phyloP scores from a whole-genome alignment of 305 asterid species.

The Solanum hybrid region DNA sequence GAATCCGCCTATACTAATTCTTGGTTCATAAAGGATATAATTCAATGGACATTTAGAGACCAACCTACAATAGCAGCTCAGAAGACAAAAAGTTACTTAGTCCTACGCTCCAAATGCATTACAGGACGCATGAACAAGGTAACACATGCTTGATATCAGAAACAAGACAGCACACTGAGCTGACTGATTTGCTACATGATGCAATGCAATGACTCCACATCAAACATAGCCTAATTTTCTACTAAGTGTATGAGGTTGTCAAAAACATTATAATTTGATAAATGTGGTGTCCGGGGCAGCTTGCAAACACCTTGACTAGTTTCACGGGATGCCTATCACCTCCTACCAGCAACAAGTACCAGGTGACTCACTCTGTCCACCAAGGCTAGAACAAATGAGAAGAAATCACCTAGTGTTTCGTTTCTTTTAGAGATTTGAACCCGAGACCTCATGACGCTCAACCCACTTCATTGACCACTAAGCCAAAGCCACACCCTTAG shows the following conservation, averaged over 20 bases:
- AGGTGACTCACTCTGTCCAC: background rate
- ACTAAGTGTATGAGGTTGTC: background rate
- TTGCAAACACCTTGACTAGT: background rate
- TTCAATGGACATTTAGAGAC: constrained; percentile 34
- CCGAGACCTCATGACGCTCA: background rate
- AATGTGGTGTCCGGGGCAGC: background rate
- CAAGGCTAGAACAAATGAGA: background rate
- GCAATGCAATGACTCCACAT: background rate
- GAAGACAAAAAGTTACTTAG: background rate
- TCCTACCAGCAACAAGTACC: background rate
- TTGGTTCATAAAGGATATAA: constrained; percentile 23
- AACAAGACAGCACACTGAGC: background rate
- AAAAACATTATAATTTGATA: background rate
- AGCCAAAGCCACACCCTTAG: background rate
- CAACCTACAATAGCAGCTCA: constrained; percentile 26
- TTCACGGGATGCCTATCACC: background rate
- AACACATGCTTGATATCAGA: background rate
- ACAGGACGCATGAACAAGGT: background rate
- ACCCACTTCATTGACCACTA: background rate
- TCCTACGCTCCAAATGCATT: background rate
- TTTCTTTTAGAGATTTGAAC: background rate
- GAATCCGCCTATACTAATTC: constrained; percentile 24
- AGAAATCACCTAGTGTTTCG: background rate
- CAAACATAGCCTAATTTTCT: background rate
- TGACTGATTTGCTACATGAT: background rate